Percentiles rank a stretch among this genome's conserved stretches.
These are phyloP conservation scores for Pichia kluyveri DNA, from an alignment of 805 yeast species.

Conservation along the genomic window DNA sequence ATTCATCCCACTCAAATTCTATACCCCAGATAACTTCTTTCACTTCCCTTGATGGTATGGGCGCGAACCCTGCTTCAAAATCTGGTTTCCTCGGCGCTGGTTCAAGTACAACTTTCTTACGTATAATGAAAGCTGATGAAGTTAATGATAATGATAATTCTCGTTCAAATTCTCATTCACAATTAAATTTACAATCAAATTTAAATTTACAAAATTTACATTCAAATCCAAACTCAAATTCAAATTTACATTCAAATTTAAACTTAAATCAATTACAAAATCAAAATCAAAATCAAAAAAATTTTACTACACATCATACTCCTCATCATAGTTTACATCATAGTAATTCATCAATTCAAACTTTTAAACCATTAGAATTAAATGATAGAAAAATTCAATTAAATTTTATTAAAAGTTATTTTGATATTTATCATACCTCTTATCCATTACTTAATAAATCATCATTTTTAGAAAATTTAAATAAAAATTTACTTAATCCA, in stretches of 20 bases:
- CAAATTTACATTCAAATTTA: too few species aligned
- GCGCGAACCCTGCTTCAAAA: constrained; percentile 38
- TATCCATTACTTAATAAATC: constrained; percentile 53
- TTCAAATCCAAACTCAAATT: too few species aligned
- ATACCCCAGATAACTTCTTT: constrained; percentile 1
- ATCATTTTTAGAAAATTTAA: constrained; percentile 31
- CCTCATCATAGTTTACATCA: background rate
- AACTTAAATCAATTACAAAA: too few species aligned
- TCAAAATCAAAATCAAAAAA: too few species aligned
- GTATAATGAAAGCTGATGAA: constrained; percentile 26
- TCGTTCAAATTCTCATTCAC: background rate
- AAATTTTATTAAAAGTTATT: constrained; percentile 31
- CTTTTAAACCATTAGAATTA: constrained; percentile 1
- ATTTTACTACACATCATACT: too few species aligned
- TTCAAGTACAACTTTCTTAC: constrained; percentile 46
- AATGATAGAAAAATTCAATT: constrained; percentile 10
- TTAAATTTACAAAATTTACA: too few species aligned
- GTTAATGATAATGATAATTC: constrained; percentile 14
- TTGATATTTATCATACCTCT: constrained; percentile 49
- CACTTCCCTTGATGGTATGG: constrained; percentile 49
- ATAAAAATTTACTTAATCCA: background rate
- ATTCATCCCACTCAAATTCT: background rate
- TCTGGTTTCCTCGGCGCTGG: constrained; percentile 61
- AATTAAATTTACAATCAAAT: too few species aligned
- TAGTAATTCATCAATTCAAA: background rate